Percentiles rank a stretch among this genome's conserved stretches.
Evolutionary conservation across 352 stramenopile genomes (phyloP).

Genomic region (Phytophthora tubulina): DNA sequence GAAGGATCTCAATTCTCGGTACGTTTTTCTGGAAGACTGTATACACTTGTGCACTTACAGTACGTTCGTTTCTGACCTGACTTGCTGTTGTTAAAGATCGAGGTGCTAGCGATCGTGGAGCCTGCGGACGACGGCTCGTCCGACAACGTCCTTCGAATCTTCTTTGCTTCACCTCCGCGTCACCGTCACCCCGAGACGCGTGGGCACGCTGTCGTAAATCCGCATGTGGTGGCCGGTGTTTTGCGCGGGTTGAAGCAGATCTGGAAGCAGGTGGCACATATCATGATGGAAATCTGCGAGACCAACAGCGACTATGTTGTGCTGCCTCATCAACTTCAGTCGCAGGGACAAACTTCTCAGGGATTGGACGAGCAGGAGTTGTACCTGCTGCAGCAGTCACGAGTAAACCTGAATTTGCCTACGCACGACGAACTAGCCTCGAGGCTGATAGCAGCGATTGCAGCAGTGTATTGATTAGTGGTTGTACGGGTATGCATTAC

Average conservation of each 20-base stretch:
- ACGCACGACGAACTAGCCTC: conserved; percentile 73
- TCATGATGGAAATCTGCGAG: conserved; percentile 54
- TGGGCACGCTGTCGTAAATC: conserved; percentile 45
- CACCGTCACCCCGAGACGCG: conserved; percentile 35
- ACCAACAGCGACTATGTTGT: conserved; percentile 30
- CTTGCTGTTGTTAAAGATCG: conserved; percentile 40
- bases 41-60: not conserved
- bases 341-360: conserved; percentile 9
- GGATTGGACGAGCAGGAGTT: conserved; percentile 34
- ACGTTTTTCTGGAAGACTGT: conserved; percentile 13
- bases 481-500: no score
- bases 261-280: conserved; percentile 62
- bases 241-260: conserved; percentile 61
- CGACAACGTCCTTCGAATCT: conserved; percentile 51
- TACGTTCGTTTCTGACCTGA: not conserved
- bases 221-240: conserved; percentile 52
- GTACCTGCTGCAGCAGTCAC: conserved; percentile 46
- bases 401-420: conserved; percentile 54
- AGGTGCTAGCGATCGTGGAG: conserved; percentile 55
- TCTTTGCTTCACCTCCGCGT: conserved; percentile 47
- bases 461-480: conserved; percentile 41
- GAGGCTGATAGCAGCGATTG: conserved; percentile 60
- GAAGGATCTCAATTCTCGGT: conserved; percentile 72
- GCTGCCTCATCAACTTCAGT: conserved; percentile 26
- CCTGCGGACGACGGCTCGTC: conserved; percentile 38